These are phyloP conservation scores for Lophium mytilinum DNA, from an alignment of 495 filamentous ascomycete genomes.

Conservation along the genomic window DNA sequence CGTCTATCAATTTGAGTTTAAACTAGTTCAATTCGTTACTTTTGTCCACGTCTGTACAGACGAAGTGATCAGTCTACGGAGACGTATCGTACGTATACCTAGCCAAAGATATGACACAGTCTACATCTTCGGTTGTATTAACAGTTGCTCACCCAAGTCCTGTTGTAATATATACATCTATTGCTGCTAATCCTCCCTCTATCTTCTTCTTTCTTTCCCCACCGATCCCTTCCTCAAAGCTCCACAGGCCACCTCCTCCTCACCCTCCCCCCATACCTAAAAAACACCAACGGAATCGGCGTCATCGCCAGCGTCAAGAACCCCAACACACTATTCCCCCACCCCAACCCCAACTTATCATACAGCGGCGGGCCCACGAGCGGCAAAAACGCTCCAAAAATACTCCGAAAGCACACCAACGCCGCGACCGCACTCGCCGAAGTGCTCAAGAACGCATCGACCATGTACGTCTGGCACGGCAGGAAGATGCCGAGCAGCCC, in stretches of 20 bases:
- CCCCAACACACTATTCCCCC: conserved; percentile 40
- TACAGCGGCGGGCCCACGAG: conserved; percentile 46
- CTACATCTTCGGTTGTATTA: too few species aligned
- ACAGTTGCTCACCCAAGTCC: too few species aligned
- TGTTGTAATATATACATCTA: too few species aligned
- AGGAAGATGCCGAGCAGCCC: conserved; percentile 40
- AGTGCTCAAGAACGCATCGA: conserved; percentile 28
- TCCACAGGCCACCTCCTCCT: conserved; percentile 2
- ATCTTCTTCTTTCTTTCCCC: too few species aligned
- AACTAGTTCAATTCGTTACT: too few species aligned
- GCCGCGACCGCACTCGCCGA: conserved; percentile 36
- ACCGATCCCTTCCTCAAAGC: too few species aligned
- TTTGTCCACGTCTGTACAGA: too few species aligned
- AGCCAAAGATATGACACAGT: too few species aligned
- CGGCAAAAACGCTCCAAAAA: conserved; percentile 44
- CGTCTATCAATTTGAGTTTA: too few species aligned
- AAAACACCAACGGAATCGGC: conserved; percentile 30
- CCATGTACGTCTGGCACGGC: conserved; percentile 31
- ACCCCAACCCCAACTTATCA: conserved; percentile 36
- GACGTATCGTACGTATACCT: too few species aligned
- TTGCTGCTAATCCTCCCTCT: too few species aligned
- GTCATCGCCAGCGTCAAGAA: conserved; percentile 35
- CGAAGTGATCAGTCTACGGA: too few species aligned
- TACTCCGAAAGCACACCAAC: conserved; percentile 42
- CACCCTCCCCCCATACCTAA: conserved; percentile 22